Evolutionary conservation across 2,329 filamentous ascomycete species (phyloP).

Genomic region (Orbilia oligospora): DNA sequence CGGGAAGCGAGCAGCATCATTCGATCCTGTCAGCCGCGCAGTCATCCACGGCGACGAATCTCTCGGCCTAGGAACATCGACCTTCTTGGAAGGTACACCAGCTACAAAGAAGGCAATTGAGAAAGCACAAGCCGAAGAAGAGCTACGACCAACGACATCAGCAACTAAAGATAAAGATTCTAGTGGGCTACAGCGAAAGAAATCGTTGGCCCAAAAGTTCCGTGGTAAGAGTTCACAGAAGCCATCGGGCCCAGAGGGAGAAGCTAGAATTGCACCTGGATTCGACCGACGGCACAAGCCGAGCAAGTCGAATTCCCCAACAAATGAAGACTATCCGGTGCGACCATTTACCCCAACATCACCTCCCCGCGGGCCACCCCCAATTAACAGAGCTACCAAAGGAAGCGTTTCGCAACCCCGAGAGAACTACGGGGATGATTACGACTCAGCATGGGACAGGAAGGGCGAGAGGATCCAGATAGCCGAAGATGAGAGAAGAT

Average conservation of each 20-base stretch:
- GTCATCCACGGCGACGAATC: constrained; percentile 86
- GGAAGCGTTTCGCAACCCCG: constrained; percentile 69
- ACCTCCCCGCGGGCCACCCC: constrained; percentile 64
- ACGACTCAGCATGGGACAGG: constrained; percentile 76
- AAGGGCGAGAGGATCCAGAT: constrained; percentile 73
- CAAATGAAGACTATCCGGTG: constrained; percentile 61
- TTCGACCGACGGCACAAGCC: constrained; percentile 61
- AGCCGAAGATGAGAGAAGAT: constrained; percentile 67
- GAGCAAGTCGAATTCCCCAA: constrained; percentile 61
- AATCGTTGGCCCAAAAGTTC: constrained; percentile 92
- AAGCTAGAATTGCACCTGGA: constrained; percentile 51
- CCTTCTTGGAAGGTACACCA: constrained; percentile 93
- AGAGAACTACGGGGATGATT: constrained; percentile 90
- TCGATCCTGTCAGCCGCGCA: constrained; percentile 72
- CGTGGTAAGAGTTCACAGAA: constrained; percentile 71
- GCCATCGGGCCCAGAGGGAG: constrained; percentile 23
- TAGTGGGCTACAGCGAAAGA: constrained; percentile 85
- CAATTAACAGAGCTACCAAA: constrained; percentile 66
- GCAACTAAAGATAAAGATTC: constrained; percentile 63
- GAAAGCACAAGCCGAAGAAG: constrained; percentile 68
- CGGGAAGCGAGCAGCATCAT: constrained; percentile 67
- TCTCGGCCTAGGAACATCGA: constrained; percentile 89
- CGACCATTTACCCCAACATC: constrained; percentile 63
- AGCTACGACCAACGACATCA: constrained; percentile 64
- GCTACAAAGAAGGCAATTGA: constrained; percentile 81